phyloP scores from a whole-genome alignment of 148 eudicot genomes.

The Silene conica region DNA sequence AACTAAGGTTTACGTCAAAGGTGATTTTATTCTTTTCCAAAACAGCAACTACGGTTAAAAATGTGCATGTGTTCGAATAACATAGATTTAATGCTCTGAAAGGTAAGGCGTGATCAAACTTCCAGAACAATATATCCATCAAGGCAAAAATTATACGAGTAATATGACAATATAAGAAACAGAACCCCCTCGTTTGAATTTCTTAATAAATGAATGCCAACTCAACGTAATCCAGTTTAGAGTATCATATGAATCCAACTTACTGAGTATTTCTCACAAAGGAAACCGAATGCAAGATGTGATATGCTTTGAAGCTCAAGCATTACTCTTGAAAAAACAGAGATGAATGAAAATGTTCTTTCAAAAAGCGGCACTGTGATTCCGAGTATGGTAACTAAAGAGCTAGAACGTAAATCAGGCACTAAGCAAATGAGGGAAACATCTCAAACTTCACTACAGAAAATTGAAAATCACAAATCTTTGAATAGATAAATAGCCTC shows the following conservation, averaged over 20 bases:
- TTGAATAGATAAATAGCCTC: not conserved
- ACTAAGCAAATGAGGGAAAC: constrained; percentile 24
- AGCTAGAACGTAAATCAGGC: constrained; percentile 7
- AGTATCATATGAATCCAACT: not conserved
- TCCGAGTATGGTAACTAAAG: not conserved
- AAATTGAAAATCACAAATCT: not conserved
- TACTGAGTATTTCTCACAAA: not conserved
- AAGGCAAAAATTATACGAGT: too few species aligned
- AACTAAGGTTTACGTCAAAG: not conserved
- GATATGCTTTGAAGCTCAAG: constrained; percentile 7
- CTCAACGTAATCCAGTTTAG: not conserved
- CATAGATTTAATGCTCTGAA: too few species aligned
- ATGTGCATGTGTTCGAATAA: too few species aligned
- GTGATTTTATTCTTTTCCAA: too few species aligned
- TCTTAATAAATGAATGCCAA: too few species aligned
- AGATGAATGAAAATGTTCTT: constrained; percentile 2
- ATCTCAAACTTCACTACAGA: constrained; percentile 16
- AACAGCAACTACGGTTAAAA: too few species aligned
- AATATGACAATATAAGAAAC: too few species aligned
- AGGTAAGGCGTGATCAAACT: too few species aligned
- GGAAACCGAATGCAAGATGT: not conserved
- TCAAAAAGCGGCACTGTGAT: constrained; percentile 1
- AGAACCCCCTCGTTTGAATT: too few species aligned
- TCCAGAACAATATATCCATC: too few species aligned
- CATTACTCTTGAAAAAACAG: not conserved